Percentiles rank a stretch among this genome's conserved stretches.
Conservation (phyloP, 371 early-diverging fungal genomes). For the Mucor circinelloides region DNA sequence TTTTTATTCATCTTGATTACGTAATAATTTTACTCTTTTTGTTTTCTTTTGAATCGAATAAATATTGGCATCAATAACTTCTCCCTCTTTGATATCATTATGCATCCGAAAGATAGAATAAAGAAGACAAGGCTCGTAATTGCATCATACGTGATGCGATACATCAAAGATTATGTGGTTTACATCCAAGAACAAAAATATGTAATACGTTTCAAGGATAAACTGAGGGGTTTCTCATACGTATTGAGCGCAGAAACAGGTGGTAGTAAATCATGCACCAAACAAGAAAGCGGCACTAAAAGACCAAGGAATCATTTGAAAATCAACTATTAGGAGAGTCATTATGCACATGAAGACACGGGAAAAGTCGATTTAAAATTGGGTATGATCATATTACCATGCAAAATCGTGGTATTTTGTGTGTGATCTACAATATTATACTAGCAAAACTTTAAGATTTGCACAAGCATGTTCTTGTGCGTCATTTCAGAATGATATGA, state of each 20-base stretch:
- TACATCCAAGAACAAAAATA: background rate
- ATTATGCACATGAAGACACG: background rate
- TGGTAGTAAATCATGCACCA: background rate
- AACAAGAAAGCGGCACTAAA: background rate
- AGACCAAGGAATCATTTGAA: background rate
- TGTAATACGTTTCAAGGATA: background rate
- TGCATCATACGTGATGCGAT: background rate
- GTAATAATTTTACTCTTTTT: background rate
- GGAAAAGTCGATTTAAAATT: background rate
- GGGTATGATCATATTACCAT: background rate
- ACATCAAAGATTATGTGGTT: background rate
- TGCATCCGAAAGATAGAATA: background rate
- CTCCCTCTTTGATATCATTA: background rate
- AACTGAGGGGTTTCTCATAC: background rate
- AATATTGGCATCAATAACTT: background rate
- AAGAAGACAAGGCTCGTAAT: background rate
- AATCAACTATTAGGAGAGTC: background rate
- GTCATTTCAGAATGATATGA: slow-evolving; percentile 1
- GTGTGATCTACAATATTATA: background rate
- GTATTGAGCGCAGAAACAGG: background rate
- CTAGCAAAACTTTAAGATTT: background rate
- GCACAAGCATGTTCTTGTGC: slow-evolving; percentile 1
- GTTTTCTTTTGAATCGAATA: background rate
- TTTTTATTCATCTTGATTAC: background rate
- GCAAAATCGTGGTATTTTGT: background rate